Conservation (phyloP, 306 rosid species). For the Calophaca sinica region DNA sequence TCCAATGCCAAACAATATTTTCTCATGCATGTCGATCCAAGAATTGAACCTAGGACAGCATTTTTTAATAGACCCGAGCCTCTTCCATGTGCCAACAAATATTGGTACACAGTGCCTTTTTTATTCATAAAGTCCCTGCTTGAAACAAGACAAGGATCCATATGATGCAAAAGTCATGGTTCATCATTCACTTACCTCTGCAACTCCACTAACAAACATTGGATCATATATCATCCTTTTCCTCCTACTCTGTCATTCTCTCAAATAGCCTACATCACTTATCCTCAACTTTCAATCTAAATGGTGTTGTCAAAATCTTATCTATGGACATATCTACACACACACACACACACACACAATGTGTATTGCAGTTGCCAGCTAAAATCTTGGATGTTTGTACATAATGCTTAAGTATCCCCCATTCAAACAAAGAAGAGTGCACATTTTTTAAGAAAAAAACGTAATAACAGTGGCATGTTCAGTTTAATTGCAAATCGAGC, state of each 20-base stretch:
- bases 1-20: not conserved
- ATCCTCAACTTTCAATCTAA: not conserved
- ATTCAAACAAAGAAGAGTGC: not conserved
- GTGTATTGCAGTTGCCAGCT: not conserved
- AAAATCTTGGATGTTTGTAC: not conserved
- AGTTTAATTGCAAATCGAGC: slow-evolving; percentile 3
- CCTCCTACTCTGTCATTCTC: not conserved
- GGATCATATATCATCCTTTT: not conserved
- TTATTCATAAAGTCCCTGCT: not conserved
- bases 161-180: not conserved
- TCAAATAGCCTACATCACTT: slow-evolving; percentile 11
- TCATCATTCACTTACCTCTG: slow-evolving; percentile 1
- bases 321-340: not conserved
- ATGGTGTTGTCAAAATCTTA: not conserved
- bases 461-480: not conserved
- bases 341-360: not conserved
- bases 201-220: not conserved
- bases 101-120: not conserved
- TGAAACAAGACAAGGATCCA: slow-evolving; percentile 9
- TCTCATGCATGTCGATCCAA: not conserved
- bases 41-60: not conserved
- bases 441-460: not conserved
- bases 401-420: not conserved
- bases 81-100: not conserved
- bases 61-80: not conserved